phyloP scores from a whole-genome alignment of 148 eudicot species.

The Beta vulgaris region DNA sequence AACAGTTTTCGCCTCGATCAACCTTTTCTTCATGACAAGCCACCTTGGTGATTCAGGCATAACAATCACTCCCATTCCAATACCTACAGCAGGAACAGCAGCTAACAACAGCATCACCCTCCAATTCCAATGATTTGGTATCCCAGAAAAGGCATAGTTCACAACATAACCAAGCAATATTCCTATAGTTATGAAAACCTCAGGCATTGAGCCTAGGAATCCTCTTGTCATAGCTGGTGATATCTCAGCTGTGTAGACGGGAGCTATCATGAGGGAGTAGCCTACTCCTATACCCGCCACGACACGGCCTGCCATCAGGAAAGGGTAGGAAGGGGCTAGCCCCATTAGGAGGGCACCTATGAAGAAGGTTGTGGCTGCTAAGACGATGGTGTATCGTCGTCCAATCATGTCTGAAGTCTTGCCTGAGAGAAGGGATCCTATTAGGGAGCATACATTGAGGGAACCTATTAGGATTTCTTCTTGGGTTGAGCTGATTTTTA shows the following conservation, averaged over 20 bases:
- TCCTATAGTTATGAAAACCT: conserved; percentile 77
- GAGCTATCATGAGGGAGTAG: conserved; percentile 88
- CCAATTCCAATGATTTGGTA: conserved; percentile 58
- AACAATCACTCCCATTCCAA: conserved; percentile 49
- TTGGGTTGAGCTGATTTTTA: conserved; percentile 48
- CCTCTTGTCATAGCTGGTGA: conserved; percentile 81
- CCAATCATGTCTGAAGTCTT: conserved; percentile 81
- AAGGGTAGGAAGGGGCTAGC: conserved; percentile 61
- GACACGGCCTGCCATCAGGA: conserved; percentile 67
- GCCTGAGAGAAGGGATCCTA: conserved; percentile 76
- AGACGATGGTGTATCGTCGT: conserved; percentile 77
- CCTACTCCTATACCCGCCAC: conserved; percentile 92
- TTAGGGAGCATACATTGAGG: conserved; percentile 60
- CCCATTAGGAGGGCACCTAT: conserved; percentile 85
- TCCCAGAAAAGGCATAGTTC: conserved; percentile 56
- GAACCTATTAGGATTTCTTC: conserved; percentile 72
- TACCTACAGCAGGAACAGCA: conserved; percentile 53
- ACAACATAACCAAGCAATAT: conserved; percentile 65
- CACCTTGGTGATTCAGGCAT: conserved; percentile 98
- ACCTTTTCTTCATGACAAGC: conserved; percentile 70
- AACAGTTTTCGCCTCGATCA: conserved; percentile 50
- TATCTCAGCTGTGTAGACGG: conserved; percentile 80
- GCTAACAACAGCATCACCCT: conserved; percentile 79
- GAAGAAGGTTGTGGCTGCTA: conserved; percentile 67
- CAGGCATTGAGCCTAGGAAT: conserved; percentile 71